These are phyloP conservation scores for Saccharomycopsis selenospora DNA, from an alignment of 805 yeast species.

Conservation along the genomic window DNA sequence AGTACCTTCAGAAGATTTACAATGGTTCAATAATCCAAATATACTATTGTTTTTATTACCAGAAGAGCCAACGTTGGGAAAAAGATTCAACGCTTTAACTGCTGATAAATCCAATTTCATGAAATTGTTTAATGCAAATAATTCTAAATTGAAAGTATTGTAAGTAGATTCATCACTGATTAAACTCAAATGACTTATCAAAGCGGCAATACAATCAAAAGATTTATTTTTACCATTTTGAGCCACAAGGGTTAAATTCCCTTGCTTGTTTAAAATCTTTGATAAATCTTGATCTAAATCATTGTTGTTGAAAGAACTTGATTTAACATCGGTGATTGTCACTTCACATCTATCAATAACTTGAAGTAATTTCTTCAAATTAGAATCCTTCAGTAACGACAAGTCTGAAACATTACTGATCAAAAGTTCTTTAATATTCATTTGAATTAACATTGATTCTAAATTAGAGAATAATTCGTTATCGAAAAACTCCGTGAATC, in stretches of 20 bases:
- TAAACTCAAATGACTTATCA: constrained; percentile 60
- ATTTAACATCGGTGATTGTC: constrained; percentile 53
- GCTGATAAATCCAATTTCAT: constrained; percentile 93
- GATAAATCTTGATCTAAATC: constrained; percentile 73
- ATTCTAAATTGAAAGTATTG: constrained; percentile 49
- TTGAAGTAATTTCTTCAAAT: constrained; percentile 55
- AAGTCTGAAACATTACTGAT: constrained; percentile 36
- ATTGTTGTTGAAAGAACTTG: constrained; percentile 51
- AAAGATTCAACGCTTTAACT: constrained; percentile 75
- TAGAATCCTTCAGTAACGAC: constrained; percentile 38
- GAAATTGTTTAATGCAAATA: constrained; percentile 67
- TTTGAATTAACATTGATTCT: constrained; percentile 79
- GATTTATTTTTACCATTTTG: constrained; percentile 44
- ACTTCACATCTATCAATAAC: constrained; percentile 75
- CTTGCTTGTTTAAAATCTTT: constrained; percentile 24
- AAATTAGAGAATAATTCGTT: constrained; percentile 81
- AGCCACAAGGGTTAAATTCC: constrained; percentile 42
- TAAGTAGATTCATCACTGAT: constrained; percentile 48
- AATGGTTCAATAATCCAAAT: constrained; percentile 78
- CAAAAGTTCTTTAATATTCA: constrained; percentile 80
- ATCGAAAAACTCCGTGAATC: constrained; percentile 74
- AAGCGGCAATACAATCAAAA: constrained; percentile 57
- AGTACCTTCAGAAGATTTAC: constrained; percentile 86
- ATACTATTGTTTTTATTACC: constrained; percentile 50
- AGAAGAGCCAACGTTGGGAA: constrained; percentile 49